Base-by-base conservation (phyloP, 164 flowering plant genomes). In the Vitis riparia region DNA sequence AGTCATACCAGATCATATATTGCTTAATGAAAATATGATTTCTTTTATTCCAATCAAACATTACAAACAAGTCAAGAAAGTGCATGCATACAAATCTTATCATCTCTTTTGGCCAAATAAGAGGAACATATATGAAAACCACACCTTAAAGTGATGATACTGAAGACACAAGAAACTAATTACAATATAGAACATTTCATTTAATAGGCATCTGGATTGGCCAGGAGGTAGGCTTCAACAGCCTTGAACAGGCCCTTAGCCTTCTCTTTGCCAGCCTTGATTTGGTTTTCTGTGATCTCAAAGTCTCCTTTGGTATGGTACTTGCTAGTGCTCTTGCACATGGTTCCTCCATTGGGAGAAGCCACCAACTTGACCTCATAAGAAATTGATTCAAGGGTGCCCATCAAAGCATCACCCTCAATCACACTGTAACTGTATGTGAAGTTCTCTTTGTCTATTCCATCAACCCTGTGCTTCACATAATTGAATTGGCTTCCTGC, bases 191-290 rank as follows among this genome's bases (percentile, higher is more conserved):
- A 19, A 19, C 23, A 19, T 49, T 58, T 17, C 47, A 47, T 66
- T 62, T 47, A 70, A 63, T 71, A 83, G 32, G 69, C 77, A 15
- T 77, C 74, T 69, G 83, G 86, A 55, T 85, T 78, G 15, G 74
- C 79, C n/a, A 74, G 2, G 62, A 85, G 83, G 62, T 83, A 77
- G 58, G 78, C 84, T 71, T 86, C 89, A n/a, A 83, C 68, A 64
- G 62, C 17, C 83, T 81, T 77, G 66, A 66, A 78, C 13, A 85
- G 27, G 9, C 71, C 80, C 60, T 55, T 49, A 15, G 76, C 68
- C 60, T 65, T 74, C 66, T 76, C 85, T 51, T 81, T 78, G 47
- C 80, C 80, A 10, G 44, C 70, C 72, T 77, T 76, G 59, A 79
- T 64, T 14, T 76, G 81, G 60, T 77, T 81, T 56, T 79, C 82